Evolutionary conservation across 2,329 filamentous ascomycete genomes (phyloP), one percentile per base, ranked within the genome.

Genomic region (Huntiella abstrusa): DNA sequence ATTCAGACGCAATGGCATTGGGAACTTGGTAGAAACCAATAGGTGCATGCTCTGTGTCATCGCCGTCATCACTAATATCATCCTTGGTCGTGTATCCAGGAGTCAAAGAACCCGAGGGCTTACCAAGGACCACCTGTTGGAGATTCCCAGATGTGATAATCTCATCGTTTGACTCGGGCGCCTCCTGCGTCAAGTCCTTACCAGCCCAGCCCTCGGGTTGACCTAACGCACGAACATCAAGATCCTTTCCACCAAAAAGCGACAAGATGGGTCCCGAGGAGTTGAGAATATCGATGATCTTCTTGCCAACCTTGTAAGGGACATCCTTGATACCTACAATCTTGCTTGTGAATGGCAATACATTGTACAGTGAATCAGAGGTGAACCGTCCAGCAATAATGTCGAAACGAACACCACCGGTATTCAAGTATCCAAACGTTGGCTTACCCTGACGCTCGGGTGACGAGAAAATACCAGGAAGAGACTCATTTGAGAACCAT

Each of bases 341-440:
- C 1, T 72, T 74, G 60, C 80, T 93, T 2, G 75, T 76, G 58
- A 98, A 98, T 0, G 91, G 91, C 6, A 83, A 92, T 22, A 96
- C 71, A 35, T 88, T 79, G 57, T 77, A 96, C 0, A 82, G 84
- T 3, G 79, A 80, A 58, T 98, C 91, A 35, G 77, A 75, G 0
- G 91, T 96, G 57, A 96, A 96, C 0, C 79, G 68, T 0, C 91
- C 91, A 59, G 88, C 77, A 68, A 95, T 93, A 51, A 98, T 83
- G 59, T 98, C 91, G 60, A 96, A 98, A 39, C 91, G 82, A 53
- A 98, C 77, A 3, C 83, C 83, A 19, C 91, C 91, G 0, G 84
- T 94, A 61, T 98, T 98, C 47, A 83, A 69, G 43, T 96, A 74
- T 28, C 80, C 77, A 8, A 96, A 63, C 5, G 75, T 71, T 7